A percentile compares a stretch with the other conserved stretches of the same genome.
Evolutionary conservation across 495 filamentous ascomycete genomes (phyloP).

Genomic region (Lophiotrema nucula): DNA sequence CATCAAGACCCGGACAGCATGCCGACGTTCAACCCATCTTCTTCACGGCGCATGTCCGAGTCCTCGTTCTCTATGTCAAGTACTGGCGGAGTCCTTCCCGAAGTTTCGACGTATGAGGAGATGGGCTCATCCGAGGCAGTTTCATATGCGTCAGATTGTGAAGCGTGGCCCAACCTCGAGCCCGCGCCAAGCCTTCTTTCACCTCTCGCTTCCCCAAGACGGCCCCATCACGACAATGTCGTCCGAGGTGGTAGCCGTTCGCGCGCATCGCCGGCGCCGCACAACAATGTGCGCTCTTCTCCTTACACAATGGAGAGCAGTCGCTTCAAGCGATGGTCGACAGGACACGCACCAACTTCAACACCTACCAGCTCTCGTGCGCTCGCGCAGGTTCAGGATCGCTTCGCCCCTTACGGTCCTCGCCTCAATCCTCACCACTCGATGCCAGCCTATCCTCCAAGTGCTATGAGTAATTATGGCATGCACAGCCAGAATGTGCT

Average conservation of each 20-base stretch:
- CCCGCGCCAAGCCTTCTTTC: constrained; percentile 34
- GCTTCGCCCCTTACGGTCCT: constrained; percentile 30
- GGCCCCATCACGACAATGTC: constrained; percentile 32
- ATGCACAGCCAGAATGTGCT: constrained; percentile 32
- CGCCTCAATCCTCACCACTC: constrained; percentile 44
- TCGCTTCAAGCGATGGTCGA: constrained; percentile 70
- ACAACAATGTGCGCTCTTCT: constrained; percentile 59
- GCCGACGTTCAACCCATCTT: constrained; percentile 20
- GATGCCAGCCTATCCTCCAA: constrained; percentile 49
- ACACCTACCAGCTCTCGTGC: constrained; percentile 53
- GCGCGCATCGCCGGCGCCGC: constrained; percentile 63
- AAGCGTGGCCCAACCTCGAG: constrained; percentile 35
- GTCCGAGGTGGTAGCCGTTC: constrained; percentile 47
- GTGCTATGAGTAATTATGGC: constrained; percentile 17
- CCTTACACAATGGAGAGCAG: constrained; percentile 61
- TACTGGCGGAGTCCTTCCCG: constrained; percentile 29
- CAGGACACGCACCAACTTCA: constrained; percentile 56
- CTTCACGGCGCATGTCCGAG: constrained; percentile 34
- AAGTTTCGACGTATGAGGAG: constrained; percentile 38
- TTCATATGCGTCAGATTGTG: constrained; percentile 37
- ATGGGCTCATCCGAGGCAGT: constrained; percentile 31
- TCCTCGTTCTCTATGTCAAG: constrained; percentile 40
- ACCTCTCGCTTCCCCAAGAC: constrained; percentile 35
- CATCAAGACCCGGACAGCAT: constrained; percentile 25
- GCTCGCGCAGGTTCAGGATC: constrained; percentile 41